Evolutionary conservation across 306 rosid species (phyloP).

Genomic region (Vigna radiata): DNA sequence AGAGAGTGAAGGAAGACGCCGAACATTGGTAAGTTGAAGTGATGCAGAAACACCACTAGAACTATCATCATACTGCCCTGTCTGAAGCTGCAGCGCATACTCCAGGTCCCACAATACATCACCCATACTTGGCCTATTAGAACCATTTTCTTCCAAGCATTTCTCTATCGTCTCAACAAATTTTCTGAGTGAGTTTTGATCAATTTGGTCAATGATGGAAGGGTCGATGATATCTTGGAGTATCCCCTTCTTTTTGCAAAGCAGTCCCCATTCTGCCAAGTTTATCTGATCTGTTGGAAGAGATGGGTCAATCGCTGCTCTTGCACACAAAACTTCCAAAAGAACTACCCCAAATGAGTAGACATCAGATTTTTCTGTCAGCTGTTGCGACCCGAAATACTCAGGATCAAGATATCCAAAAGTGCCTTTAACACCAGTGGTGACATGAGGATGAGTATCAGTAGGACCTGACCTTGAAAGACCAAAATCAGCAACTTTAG

Average conservation of each 20-base stretch:
- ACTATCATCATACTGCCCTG: constrained; percentile 44
- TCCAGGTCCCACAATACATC: constrained; percentile 69
- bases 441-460: constrained; percentile 47
- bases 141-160: constrained; percentile 52
- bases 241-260: constrained; percentile 51
- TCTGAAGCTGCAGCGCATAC: constrained; percentile 63
- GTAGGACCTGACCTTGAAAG: constrained; percentile 60
- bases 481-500: constrained; percentile 72
- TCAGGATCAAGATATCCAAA: constrained; percentile 72
- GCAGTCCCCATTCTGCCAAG: constrained; percentile 62
- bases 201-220: constrained; percentile 45
- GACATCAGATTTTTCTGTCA: constrained; percentile 68
- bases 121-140: constrained; percentile 61
- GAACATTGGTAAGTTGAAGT: constrained; percentile 37
- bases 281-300: constrained; percentile 55
- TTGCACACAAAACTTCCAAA: constrained; percentile 60
- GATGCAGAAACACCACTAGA: constrained; percentile 45
- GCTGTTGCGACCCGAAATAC: constrained; percentile 52
- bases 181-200: constrained; percentile 52
- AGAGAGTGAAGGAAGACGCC: constrained; percentile 48
- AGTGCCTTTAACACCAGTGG: constrained; percentile 58
- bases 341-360: constrained; percentile 69
- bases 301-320: constrained; percentile 50
- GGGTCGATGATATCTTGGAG: constrained; percentile 53
- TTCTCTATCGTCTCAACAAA: constrained; percentile 50